Conservation (phyloP, 306 rosid genomes). For the Quercus engelmannii region DNA sequence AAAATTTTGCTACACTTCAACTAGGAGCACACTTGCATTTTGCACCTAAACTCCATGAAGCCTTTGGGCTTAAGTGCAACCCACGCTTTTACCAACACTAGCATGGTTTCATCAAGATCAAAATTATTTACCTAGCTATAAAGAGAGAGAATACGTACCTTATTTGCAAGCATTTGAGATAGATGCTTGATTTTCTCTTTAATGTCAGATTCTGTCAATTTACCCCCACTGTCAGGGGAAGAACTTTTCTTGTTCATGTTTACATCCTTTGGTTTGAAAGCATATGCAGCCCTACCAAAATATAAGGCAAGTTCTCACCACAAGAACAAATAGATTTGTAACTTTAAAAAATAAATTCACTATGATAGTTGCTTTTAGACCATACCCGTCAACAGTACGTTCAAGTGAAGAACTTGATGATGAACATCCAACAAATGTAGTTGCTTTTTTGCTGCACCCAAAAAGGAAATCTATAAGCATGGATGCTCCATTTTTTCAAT, state of each 20-base stretch:
- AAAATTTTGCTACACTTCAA: no score
- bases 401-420: constrained; percentile 42
- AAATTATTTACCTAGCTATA: background rate
- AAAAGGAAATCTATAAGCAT: background rate
- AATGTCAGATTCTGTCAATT: constrained; percentile 59
- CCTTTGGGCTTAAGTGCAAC: no score
- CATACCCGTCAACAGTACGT: constrained; percentile 52
- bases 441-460: constrained; percentile 33
- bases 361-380: background rate
- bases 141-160: constrained; percentile 37
- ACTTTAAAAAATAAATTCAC: background rate
- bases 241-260: constrained; percentile 35
- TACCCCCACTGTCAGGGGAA: constrained; percentile 46
- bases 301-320: constrained; percentile 8
- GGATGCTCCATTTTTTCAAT: background rate
- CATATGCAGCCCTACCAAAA: constrained; percentile 57
- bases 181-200: constrained; percentile 59
- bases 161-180: constrained; percentile 53
- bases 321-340: background rate
- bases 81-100: no score
- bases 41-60: no score
- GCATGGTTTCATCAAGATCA: background rate
- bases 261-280: constrained; percentile 82
- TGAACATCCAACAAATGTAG: constrained; percentile 34
- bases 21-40: no score